phyloP scores from a whole-genome alignment of 805 yeast species.

The Tetrapisispora arboricola region DNA sequence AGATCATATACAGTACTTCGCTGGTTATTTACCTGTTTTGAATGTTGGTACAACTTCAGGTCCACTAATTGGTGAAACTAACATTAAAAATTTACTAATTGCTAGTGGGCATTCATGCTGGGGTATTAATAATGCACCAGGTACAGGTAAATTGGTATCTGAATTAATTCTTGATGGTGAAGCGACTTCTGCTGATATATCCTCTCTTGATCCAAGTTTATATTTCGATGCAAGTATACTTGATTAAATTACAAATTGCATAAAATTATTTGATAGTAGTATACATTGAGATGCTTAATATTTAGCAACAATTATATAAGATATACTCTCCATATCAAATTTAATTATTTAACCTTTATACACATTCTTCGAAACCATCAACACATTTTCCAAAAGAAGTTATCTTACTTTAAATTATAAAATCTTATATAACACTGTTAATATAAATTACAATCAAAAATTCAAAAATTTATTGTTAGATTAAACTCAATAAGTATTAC shows the following conservation, averaged over 20 bases:
- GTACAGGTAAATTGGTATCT: constrained; percentile 87
- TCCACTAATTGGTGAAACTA: constrained; percentile 89
- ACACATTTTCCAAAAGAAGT: too few species aligned
- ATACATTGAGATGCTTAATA: neutral
- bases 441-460: too few species aligned
- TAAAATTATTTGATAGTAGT: constrained; percentile 32
- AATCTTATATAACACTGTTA: too few species aligned
- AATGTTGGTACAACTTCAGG: constrained; percentile 90
- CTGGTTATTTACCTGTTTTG: constrained; percentile 89
- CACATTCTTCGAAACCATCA: too few species aligned
- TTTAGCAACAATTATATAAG: too few species aligned
- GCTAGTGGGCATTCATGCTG: constrained; percentile 97
- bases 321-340: too few species aligned
- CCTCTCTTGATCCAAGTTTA: constrained; percentile 74
- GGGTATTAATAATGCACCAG: constrained; percentile 98
- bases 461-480: too few species aligned
- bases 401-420: too few species aligned
- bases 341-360: too few species aligned
- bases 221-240: constrained; percentile 61
- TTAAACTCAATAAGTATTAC: neutral
- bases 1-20: constrained; percentile 65
- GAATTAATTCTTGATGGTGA: constrained; percentile 80
- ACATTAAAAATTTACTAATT: constrained; percentile 62
- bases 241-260: neutral
- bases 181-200: constrained; percentile 64